A percentile compares a stretch with the other conserved stretches of the same genome.
These are phyloP conservation scores for Jackrogersella minutella DNA, from an alignment of 495 filamentous ascomycete genomes.

Conservation along the genomic window DNA sequence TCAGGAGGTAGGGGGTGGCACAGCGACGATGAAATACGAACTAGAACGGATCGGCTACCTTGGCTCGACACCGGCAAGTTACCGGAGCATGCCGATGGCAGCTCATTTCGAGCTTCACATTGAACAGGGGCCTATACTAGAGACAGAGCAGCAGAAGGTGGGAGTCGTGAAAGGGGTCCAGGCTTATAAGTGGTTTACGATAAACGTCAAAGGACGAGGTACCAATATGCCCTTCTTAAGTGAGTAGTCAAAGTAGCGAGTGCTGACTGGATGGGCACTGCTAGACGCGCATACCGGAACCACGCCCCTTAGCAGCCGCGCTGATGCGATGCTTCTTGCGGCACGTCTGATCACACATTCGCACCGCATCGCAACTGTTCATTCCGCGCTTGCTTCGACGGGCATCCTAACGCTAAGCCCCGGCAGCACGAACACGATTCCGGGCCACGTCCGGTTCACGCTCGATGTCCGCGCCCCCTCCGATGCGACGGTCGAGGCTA, in stretches of 20 bases:
- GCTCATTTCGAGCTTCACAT: constrained; percentile 88
- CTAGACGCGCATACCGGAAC: constrained; percentile 74
- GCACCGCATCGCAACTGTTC: constrained; percentile 65
- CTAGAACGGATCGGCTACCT: constrained; percentile 76
- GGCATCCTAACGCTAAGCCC: constrained; percentile 70
- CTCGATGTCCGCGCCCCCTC: constrained; percentile 74
- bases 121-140: constrained; percentile 79
- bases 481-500: constrained; percentile 60
- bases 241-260: not conserved
- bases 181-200: constrained; percentile 74
- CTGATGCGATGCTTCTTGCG: constrained; percentile 64
- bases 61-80: constrained; percentile 63
- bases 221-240: not conserved
- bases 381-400: constrained; percentile 70
- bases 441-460: constrained; percentile 71
- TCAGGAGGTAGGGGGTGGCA: constrained; percentile 60
- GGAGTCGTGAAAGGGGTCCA: constrained; percentile 77
- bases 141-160: constrained; percentile 66
- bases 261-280: constrained; percentile 8
- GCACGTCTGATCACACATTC: constrained; percentile 73
- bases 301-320: constrained; percentile 69
- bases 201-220: constrained; percentile 65
- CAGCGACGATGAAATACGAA: constrained; percentile 71
- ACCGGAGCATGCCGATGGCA: constrained; percentile 71
- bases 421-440: constrained; percentile 73